Base-by-base conservation (phyloP, 73 alveolate genomes). In the Symbiodinium pilosum region DNA sequence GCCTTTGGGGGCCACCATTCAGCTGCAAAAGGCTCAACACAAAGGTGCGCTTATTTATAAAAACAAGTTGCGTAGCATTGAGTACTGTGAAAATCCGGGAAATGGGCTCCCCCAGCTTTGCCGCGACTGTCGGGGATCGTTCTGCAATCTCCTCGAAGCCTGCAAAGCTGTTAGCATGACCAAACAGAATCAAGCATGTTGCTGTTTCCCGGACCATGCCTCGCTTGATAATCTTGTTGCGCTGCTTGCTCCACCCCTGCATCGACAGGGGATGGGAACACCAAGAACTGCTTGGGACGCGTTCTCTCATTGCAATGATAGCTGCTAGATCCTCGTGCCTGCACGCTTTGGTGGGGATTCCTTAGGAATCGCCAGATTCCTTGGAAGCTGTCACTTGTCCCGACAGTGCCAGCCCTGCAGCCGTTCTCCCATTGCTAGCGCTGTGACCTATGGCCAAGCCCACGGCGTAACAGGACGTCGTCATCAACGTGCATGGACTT, bases 141-240 rank as follows among this genome's bases (percentile, higher is more conserved):
- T 64, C 81, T 32, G 81, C 81, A 38, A 64, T 64, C 81, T 64
- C 81, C 81, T 64, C 81, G 38, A 34, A 64, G 81, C 81, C 81
- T 64, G 30, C 20, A 54, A 26, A 1, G 26, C n/a, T n/a, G n/a
- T n/a, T n/a, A n/a, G n/a, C n/a, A n/a, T n/a, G n/a, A n/a, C n/a
- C n/a, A n/a, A n/a, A n/a, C n/a, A n/a, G n/a, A n/a, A n/a, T n/a
- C n/a, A n/a, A 14, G 59, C 21, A 47, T 47, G 6, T 47, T 47
- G 59, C 6, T 6, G 59, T 47, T 47, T 47, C 14, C 21, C 6
- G 18, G 34, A 28, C 39, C 81, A 14, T 32, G 81, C 81, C 81
- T 64, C 81, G 81, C 34, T 64, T 64, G 81, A 64, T 64, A 9
- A 64, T 64, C 30, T n/a, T 64, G 81, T 64, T 32, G 81, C 81